Conservation (phyloP, 345 rosid genomes). For the Populus deltoides region DNA sequence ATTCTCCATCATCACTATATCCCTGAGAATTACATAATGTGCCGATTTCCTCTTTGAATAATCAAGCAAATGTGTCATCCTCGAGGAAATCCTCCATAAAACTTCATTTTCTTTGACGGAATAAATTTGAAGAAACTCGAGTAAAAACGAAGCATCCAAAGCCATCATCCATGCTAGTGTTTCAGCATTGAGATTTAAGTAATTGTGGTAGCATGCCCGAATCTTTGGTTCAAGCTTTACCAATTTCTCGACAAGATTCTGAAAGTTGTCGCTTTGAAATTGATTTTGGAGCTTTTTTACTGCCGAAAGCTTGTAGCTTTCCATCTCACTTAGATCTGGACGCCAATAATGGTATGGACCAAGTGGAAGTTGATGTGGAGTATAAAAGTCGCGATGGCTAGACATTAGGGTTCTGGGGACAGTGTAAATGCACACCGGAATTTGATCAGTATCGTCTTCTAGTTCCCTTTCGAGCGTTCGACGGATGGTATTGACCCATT, state of each 20-base stretch:
- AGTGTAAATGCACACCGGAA: constrained; percentile 45
- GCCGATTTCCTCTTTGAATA: constrained; percentile 38
- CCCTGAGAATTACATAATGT: constrained; percentile 50
- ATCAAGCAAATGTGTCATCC: constrained; percentile 38
- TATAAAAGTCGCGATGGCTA: constrained; percentile 47
- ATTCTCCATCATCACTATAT: constrained; percentile 70
- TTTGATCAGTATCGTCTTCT: constrained; percentile 36
- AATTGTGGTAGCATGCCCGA: constrained; percentile 55
- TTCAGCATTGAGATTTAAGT: constrained; percentile 38
- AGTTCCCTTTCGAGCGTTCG: constrained; percentile 38
- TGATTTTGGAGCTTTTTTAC: constrained; percentile 40
- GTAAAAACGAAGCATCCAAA: constrained; percentile 55
- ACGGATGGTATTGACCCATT: constrained; percentile 37
- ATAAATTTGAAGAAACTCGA: constrained; percentile 50
- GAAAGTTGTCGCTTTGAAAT: constrained; percentile 28
- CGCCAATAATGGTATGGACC: constrained; percentile 69
- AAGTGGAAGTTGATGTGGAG: constrained; percentile 60
- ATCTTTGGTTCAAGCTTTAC: constrained; percentile 30
- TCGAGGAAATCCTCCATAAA: constrained; percentile 33
- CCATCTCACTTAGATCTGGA: constrained; percentile 61
- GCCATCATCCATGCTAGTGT: constrained; percentile 72
- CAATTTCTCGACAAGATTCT: constrained; percentile 41
- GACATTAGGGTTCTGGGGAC: constrained; percentile 52
- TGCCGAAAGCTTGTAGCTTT: constrained; percentile 51
- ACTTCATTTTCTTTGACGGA: constrained; percentile 29